Evolutionary conservation across 2,329 filamentous ascomycete genomes (phyloP), one percentile per base, ranked within the genome.

Genomic region (Paecilomyces fulvus): DNA sequence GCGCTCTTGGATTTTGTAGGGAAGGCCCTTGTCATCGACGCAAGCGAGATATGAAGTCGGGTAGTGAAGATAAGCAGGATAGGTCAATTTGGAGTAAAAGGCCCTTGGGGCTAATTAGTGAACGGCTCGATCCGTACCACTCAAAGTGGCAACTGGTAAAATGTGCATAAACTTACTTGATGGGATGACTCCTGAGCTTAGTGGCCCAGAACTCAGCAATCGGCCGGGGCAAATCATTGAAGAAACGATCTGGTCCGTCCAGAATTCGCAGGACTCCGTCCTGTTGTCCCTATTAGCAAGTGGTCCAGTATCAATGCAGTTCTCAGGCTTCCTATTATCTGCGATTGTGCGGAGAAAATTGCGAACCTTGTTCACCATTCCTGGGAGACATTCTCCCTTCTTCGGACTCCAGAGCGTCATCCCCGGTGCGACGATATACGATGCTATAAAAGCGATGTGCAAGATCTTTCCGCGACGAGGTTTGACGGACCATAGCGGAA

Each of bases 61-160:
- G 31, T 55, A 58, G 49, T 60, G 23, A 10, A 17, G 53, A 54
- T 60, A 62, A 4, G 59, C 60, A 1, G 57, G 53, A 51, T 60
- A 57, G 37, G 57, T 59, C 30, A 62, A 55, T 5, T 21, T 48
- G 25, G 46, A 51, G 23, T 46, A 51, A 51, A 56, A 56, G 20
- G 55, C 50, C 11, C 59, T 61, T 51, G 25, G 14, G 28, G 17
- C 37, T 49, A 11, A 11, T 23, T 9, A 28, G 37, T 17, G n/a
- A 43, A 43, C 37, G 9, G 14, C 6, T 43, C 3, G 37, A 17
- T 17, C 14, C 37, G 2, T 7, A 28, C 4, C 5, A 28, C 14
- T 17, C 8, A 14, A 37, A 10, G 37, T 12, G 9, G 7, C 14
- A 43, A 4, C 8, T 43, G 37, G 37, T 2, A 17, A 43, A 43